Base-by-base conservation (phyloP, 1,284 basidiomycete species). In the Leccinum subfulvum region DNA sequence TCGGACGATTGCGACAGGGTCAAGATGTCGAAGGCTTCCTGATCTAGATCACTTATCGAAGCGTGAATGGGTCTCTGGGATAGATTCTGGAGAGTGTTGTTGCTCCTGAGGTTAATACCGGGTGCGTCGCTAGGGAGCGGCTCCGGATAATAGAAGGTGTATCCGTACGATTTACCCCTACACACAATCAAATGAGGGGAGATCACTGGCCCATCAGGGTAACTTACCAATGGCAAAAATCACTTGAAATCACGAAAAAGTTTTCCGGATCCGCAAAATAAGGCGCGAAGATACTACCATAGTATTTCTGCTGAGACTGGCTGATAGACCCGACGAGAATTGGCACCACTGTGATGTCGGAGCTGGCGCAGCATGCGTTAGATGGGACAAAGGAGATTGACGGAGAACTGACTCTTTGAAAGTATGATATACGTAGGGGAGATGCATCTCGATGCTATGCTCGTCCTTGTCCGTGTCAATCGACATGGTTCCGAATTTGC, bases 401-500 rank as follows among this genome's bases (percentile, higher is more conserved):
- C 3, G 4, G n/a, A 41, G 10, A 13, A 75, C 80, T 67, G 69
- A 94, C 92, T 85, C 85, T 73, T 91, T 80, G 67, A 98, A 98
- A 9, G 92, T 79, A 74, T 95, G 94, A 59, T 92, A 85, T 41
- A 99, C 82, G 75, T 97, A 98, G 3, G 96, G 95, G 13, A 97
- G 81, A 69, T 98, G 96, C 94, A 99, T 97, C 78, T 99, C 97
- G 59, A 99, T 88, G 71, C 93, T 96, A 75, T 99, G 97, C 71
- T 99, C 97, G 47, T 91, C 93, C 75, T 97, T 94, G 72, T 99
- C 97, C 2, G 86, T 87, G 1, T 78, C 70, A 1, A 81, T 67
- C 16, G 78, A 79, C 88, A 98, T 91, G 23, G 82, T 79, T 39
- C 81, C 80, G 71, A 99, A 99, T 61, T 86, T 78, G 0, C 87